Percentiles rank a stretch among this genome's conserved stretches.
phyloP scores from a whole-genome alignment of 495 filamentous ascomycete genomes.

The Aspergillus panamensis region DNA sequence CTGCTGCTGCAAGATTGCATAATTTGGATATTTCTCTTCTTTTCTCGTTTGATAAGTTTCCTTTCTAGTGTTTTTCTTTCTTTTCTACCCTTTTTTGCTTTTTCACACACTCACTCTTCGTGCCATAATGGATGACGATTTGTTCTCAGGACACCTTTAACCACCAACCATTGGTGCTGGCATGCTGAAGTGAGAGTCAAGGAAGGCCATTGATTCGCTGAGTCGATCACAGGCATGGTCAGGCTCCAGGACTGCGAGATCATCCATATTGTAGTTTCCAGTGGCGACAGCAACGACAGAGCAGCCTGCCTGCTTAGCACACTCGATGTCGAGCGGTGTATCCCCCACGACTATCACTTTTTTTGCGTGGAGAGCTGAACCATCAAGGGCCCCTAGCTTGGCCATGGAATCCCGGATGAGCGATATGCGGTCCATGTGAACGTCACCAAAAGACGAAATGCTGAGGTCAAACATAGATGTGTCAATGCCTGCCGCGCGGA shows the following conservation, averaged over 20 bases:
- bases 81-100: neutral
- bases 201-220: constrained; percentile 10
- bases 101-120: neutral
- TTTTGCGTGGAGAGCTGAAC: constrained; percentile 1
- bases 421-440: constrained; percentile 9
- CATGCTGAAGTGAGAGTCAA: constrained; percentile 1
- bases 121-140: neutral
- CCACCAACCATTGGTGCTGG: constrained; percentile 5
- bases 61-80: neutral
- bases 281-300: constrained; percentile 18
- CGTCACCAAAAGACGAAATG: constrained; percentile 16
- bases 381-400: constrained; percentile 3
- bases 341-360: constrained; percentile 16
- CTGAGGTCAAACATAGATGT: constrained; percentile 12
- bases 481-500: constrained; percentile 13
- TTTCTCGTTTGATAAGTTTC: neutral
- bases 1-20: no score
- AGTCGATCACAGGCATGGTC: constrained; percentile 15
- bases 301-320: constrained; percentile 16
- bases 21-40: neutral
- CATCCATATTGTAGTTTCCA: constrained; percentile 18
- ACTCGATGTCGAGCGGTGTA: constrained; percentile 18
- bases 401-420: constrained; percentile 12
- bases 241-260: constrained; percentile 12
- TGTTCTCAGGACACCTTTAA: neutral